Percentiles rank a stretch among this genome's conserved stretches.
Evolutionary conservation across 1,284 basidiomycete species (phyloP).

Genomic region (Puccinia hordei): DNA sequence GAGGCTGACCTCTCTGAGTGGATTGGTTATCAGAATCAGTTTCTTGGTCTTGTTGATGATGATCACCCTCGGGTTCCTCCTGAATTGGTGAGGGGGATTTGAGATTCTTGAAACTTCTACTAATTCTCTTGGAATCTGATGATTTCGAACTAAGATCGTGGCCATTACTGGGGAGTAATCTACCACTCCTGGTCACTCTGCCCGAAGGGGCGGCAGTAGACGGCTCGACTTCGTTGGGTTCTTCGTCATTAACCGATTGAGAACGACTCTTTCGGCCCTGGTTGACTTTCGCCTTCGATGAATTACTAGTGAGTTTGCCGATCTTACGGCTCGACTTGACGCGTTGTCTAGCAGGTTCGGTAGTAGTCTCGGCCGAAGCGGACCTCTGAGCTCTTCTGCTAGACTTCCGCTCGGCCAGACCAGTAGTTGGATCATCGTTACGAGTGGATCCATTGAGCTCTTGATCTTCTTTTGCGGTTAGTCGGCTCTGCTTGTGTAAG

Average conservation of each 20-base stretch:
- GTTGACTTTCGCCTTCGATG: constrained; percentile 42
- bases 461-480: background rate
- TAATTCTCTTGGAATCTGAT: constrained; percentile 21
- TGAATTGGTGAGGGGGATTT: constrained; percentile 35
- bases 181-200: constrained; percentile 12
- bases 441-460: background rate
- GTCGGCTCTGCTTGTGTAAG: background rate
- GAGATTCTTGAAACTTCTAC: background rate
- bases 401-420: background rate
- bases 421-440: background rate
- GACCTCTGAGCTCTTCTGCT: background rate
- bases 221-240: background rate
- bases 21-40: constrained; percentile 4
- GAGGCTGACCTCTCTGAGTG: background rate
- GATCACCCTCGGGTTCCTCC: constrained; percentile 3
- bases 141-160: constrained; percentile 2
- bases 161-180: background rate
- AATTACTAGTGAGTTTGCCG: constrained; percentile 36
- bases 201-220: background rate
- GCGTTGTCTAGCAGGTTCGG: constrained; percentile 5
- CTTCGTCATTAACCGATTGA: constrained; percentile 36
- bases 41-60: background rate
- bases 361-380: constrained; percentile 17
- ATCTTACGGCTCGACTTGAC: constrained; percentile 25
- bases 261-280: constrained; percentile 23